Base-by-base conservation (phyloP, 2,329 filamentous ascomycete species). In the Colletotrichum spinosum region DNA sequence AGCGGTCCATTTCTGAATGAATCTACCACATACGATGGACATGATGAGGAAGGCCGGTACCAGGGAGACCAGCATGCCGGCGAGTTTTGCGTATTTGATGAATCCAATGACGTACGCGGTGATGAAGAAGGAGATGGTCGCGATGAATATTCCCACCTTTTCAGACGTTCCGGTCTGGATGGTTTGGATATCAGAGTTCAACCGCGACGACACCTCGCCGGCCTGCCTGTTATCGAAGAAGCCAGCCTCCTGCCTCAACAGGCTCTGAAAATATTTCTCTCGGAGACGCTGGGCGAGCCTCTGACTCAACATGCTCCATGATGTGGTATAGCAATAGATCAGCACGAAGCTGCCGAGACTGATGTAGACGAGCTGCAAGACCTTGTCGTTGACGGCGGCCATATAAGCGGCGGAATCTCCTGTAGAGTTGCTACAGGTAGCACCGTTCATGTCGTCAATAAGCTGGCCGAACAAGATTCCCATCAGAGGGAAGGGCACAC, bases 71-170 rank as follows among this genome's bases (percentile, higher is more conserved):
- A 90, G 76, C 73, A 89, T 88, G 7, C 80, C 86, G 1, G 88
- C 85, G 4, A 90, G 77, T 38, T 79, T 78, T 10, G 83, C 78
- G 69, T 88, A 80, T 68, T 88, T 86, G 73, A 88, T 84, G 68
- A 90, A 89, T 2, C 86, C 86, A 15, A 90, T 83, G 5, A 88
- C 79, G 65, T 88, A 90, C 2, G 87, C 85, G 0, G 88, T 86
- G 49, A 88, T 73, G 69, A 90, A 90, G 72, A 88, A 90, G 1
- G 85, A 85, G 10, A 86, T 71, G 48, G 82, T 86, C 11, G 82
- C 79, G 2, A 90, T 77, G 60, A 83, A 81, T 37, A 89, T 83
- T 38, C 87, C 87, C 15, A 89, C 86, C 71, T 90, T 90, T 75
- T 90, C 88, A 2, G 84, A 86, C 0, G 86, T 88, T 15, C 88